Base-by-base conservation (phyloP, 345 rosid species). In the Populus pruinosa region DNA sequence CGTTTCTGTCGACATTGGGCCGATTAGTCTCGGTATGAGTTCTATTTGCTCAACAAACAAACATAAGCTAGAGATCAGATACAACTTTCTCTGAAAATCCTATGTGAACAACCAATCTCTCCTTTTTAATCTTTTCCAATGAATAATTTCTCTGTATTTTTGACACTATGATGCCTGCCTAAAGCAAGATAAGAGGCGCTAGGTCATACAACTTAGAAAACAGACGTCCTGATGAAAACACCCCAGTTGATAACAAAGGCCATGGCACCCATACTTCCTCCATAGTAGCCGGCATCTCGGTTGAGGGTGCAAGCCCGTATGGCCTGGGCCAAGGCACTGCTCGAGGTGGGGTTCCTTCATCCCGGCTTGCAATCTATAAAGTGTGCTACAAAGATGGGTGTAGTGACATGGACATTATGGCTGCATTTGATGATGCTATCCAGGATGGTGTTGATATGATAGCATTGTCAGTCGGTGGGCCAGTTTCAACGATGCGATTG, bases 211-310 rank as follows among this genome's bases (percentile, higher is more conserved):
- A 61, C 5, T 44, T 33, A 7, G 63, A 44, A 44, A 5, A 43
- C 23, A 27, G n/a, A 29, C 25, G 21, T 63, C 61, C 49, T 0
- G 43, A n/a, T 2, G 31, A 20, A 9, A 8, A 23, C 7, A 39
- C 73, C 8, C 74, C 73, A 20, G 63, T 43, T 29, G 80, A 77
- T 47, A 17, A 27, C 8, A 70, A 16, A 25, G 80, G 80, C 10
- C 80, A 71, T 50, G 80, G 80, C 7, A 70, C 65, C 1, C 76
- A 77, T 59, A 71, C 80, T 2, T 53, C 76, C 44, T 77, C 80
- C 31, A 77, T 71, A 9, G 70, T 67, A 47, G 76, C 65, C 17
- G 76, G 80, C n/a, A 17, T 11, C 6, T 1, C 38, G 14, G 76
- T 70, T n/a, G 16, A 23, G 18, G 21, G 17, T 10, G 70, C 38